A percentile compares a stretch with the other conserved stretches of the same genome.
phyloP scores from a whole-genome alignment of 768 basidiomycete genomes.

The Lepiota subincarnata region DNA sequence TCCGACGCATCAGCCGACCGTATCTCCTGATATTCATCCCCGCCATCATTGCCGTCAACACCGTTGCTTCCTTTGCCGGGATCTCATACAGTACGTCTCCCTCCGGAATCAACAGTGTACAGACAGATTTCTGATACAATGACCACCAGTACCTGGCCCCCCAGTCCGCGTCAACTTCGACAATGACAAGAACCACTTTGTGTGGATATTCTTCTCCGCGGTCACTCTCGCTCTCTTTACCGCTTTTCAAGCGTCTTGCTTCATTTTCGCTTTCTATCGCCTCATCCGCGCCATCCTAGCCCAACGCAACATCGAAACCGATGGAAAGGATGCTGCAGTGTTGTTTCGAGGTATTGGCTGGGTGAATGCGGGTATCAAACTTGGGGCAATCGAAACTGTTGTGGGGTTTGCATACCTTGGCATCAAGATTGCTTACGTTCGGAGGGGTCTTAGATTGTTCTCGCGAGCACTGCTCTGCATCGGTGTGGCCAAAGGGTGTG shows the following conservation, averaged over 20 bases:
- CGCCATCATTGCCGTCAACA: conserved; percentile 48
- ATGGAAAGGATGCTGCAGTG: conserved; percentile 40
- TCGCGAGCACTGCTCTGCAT: conserved; percentile 52
- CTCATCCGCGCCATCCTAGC: conserved; percentile 46
- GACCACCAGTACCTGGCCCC: neutral
- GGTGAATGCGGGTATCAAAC: conserved; percentile 55
- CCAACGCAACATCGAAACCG: conserved; percentile 48
- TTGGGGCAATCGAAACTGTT: conserved; percentile 62
- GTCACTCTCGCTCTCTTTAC: conserved; percentile 57
- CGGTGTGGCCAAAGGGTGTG: conserved; percentile 70
- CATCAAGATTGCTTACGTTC: conserved; percentile 49
- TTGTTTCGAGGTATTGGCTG: conserved; percentile 61
- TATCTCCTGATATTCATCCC: conserved; percentile 53
- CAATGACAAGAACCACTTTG: conserved; percentile 26
- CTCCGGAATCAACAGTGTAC: neutral
- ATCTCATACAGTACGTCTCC: conserved; percentile 51
- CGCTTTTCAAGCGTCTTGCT: conserved; percentile 54
- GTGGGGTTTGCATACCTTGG: conserved; percentile 55
- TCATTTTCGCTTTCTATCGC: conserved; percentile 56
- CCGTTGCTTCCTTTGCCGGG: conserved; percentile 62
- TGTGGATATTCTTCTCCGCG: conserved; percentile 57
- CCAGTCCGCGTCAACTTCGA: conserved; percentile 39
- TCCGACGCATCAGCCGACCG: conserved; percentile 40
- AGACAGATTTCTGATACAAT: neutral
- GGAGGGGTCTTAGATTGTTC: conserved; percentile 56